phyloP scores from a whole-genome alignment of 2,329 filamentous ascomycete species.

The Diaporthe ilicicola region DNA sequence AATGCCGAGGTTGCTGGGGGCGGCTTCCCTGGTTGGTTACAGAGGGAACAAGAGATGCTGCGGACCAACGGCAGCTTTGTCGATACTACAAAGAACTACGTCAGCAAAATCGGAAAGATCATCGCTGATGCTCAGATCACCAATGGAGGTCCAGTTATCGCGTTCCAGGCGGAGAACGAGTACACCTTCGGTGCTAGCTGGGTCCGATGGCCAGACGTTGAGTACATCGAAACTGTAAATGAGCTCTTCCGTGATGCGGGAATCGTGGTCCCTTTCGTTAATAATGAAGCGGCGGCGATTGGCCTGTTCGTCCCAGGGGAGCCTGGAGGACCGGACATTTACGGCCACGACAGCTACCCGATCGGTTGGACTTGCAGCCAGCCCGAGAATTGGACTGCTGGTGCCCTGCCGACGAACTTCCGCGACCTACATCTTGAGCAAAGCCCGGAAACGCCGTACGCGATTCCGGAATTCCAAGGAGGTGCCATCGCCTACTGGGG shows the following conservation, averaged over 20 bases:
- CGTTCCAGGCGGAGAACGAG: constrained; percentile 85
- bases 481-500: constrained; percentile 81
- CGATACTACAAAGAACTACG: constrained; percentile 71
- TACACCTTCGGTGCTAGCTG: constrained; percentile 64
- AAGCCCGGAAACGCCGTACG: constrained; percentile 72
- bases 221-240: constrained; percentile 76
- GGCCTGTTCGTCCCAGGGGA: constrained; percentile 73
- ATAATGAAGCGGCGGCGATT: constrained; percentile 71
- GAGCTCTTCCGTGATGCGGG: constrained; percentile 74
- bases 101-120: constrained; percentile 65
- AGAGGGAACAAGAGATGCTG: constrained; percentile 70
- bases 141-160: constrained; percentile 80
- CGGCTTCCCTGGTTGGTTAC: constrained; percentile 83
- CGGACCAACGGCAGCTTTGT: constrained; percentile 72
- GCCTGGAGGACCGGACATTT: constrained; percentile 66
- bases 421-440: constrained; percentile 62
- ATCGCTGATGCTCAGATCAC: constrained; percentile 83
- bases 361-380: constrained; percentile 62
- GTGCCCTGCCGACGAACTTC: constrained; percentile 64
- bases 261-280: constrained; percentile 78
- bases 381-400: constrained; percentile 67
- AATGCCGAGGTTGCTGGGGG: constrained; percentile 81
- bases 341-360: constrained; percentile 73
- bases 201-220: constrained; percentile 68
- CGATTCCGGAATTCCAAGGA: constrained; percentile 69